Evolutionary conservation across 106 monocot species (phyloP).

Genomic region (Vanilla planifolia): DNA sequence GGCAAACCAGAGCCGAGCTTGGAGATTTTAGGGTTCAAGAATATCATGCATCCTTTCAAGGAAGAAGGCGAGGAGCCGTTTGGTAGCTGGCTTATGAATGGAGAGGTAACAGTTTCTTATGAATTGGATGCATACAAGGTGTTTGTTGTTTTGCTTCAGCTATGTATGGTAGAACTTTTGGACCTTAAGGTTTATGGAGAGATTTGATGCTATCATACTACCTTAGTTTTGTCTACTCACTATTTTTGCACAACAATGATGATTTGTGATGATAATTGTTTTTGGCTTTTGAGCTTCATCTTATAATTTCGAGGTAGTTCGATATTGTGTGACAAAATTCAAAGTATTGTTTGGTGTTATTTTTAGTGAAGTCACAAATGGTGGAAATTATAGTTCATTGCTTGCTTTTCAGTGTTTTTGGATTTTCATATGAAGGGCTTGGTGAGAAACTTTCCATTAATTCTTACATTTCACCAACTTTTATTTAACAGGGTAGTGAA

Average conservation of each 20-base stretch:
- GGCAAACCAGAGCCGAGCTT: constrained; percentile 27
- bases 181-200: neutral
- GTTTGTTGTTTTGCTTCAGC: neutral
- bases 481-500: too few species aligned
- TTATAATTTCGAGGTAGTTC: neutral
- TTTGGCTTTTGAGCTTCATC: neutral
- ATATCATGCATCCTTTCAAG: constrained; percentile 28
- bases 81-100: constrained; percentile 43
- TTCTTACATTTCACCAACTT: too few species aligned
- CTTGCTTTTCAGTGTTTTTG: too few species aligned
- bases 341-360: too few species aligned
- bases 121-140: neutral
- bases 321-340: neutral
- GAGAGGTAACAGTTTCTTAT: constrained; percentile 33
- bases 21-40: constrained; percentile 52
- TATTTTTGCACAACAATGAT: neutral
- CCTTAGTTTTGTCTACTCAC: neutral
- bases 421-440: too few species aligned
- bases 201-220: neutral
- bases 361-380: too few species aligned
- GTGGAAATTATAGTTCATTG: too few species aligned
- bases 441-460: too few species aligned
- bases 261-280: neutral
- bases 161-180: neutral
- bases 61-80: constrained; percentile 48